These are phyloP conservation scores for Suhomyces kilbournensis DNA, from an alignment of 805 yeast species.

Conservation along the genomic window DNA sequence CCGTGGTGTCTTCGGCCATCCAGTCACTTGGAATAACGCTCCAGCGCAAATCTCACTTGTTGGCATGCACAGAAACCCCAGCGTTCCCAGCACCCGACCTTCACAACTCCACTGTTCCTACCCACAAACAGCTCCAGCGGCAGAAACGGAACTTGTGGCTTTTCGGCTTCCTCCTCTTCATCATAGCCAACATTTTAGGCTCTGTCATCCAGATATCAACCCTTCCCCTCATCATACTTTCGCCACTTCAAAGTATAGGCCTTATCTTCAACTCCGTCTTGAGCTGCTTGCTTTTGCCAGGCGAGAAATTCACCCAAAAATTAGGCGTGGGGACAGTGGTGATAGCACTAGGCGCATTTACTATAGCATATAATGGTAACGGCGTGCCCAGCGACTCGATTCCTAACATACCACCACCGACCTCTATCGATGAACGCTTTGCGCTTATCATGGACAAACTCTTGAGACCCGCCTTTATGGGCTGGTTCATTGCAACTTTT, in stretches of 20 bases:
- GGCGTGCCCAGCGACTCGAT: conserved; percentile 36
- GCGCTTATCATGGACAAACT: conserved; percentile 36
- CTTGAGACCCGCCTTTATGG: conserved; percentile 45
- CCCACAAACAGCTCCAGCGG: conserved; percentile 29
- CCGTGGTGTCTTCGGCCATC: conserved; percentile 69
- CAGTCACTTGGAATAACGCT: conserved; percentile 81
- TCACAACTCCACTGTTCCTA: conserved; percentile 8
- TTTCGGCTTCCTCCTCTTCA: conserved; percentile 66
- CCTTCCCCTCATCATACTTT: conserved; percentile 71
- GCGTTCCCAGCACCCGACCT: conserved; percentile 12
- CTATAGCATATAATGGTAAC: conserved; percentile 72
- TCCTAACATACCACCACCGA: conserved; percentile 13
- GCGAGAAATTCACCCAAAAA: conserved; percentile 60
- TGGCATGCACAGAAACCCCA: conserved; percentile 15
- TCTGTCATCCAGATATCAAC: conserved; percentile 81
- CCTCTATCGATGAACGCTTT: conserved; percentile 31
- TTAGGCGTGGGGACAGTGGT: conserved; percentile 64
- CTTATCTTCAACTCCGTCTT: conserved; percentile 78
- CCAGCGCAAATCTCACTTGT: conserved; percentile 73
- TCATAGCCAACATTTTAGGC: conserved; percentile 73
- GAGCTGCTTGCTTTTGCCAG: conserved; percentile 61
- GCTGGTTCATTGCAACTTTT: conserved; percentile 51
- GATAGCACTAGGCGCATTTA: conserved; percentile 70
- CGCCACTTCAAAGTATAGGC: conserved; percentile 84
- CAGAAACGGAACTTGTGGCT: conserved; percentile 66